Evolutionary conservation across 176 grass and related monocot species (phyloP).

Genomic region (Raddia guianensis): DNA sequence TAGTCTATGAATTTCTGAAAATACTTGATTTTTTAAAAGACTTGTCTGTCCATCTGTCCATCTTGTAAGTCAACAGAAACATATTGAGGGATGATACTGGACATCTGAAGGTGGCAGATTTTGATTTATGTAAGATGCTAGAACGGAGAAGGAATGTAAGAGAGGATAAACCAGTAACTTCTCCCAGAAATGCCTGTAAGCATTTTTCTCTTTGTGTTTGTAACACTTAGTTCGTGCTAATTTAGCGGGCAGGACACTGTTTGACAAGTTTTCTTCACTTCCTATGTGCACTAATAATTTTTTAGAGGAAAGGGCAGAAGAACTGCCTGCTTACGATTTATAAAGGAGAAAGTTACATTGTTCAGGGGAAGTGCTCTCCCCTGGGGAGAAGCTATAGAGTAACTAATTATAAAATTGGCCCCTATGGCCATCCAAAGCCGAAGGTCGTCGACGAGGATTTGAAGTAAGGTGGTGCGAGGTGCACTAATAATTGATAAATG

Average conservation of each 20-base stretch:
- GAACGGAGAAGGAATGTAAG: constrained; percentile 79
- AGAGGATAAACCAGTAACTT: constrained; percentile 69
- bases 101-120: constrained; percentile 97
- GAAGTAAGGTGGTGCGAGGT: no score
- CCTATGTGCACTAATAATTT: not conserved
- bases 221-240: constrained; percentile 4
- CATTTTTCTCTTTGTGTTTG: not conserved
- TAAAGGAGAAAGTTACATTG: no score
- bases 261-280: not conserved
- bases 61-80: constrained; percentile 78
- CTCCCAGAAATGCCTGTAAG: constrained; percentile 77
- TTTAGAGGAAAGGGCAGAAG: no score
- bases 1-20: constrained; percentile 19
- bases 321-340: no score
- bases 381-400: no score
- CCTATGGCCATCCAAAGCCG: no score
- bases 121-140: constrained; percentile 86
- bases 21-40: constrained; percentile 46
- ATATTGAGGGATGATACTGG: constrained; percentile 93
- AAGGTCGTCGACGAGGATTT: no score
- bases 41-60: constrained; percentile 39
- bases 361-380: no score
- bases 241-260: not conserved
- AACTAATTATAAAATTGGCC: no score
- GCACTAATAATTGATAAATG: constrained; percentile 31